phyloP scores from a whole-genome alignment of 2,329 filamentous ascomycete genomes.

The Rhynchosporium agropyri region DNA sequence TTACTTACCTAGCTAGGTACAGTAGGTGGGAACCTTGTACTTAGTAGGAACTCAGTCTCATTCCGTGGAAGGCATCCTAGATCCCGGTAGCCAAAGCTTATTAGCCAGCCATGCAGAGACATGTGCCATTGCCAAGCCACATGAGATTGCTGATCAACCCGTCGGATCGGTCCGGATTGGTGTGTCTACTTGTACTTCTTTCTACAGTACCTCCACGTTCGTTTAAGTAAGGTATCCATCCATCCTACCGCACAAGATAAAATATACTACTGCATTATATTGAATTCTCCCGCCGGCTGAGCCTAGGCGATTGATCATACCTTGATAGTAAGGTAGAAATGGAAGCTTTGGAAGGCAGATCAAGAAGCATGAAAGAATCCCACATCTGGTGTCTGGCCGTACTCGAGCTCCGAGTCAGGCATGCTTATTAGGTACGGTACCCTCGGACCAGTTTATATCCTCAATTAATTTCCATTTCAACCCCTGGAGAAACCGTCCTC shows the following conservation, averaged over 20 bases:
- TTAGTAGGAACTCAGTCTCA: neutral
- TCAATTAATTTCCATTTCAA: conserved; percentile 5
- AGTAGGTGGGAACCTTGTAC: neutral
- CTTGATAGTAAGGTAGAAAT: neutral
- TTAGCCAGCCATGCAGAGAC: conserved; percentile 22
- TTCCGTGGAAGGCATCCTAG: conserved; percentile 12
- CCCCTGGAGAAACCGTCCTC: neutral
- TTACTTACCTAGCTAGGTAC: no score
- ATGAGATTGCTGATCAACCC: conserved; percentile 19
- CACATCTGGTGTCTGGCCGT: neutral
- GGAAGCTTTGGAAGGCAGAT: neutral
- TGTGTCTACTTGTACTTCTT: neutral
- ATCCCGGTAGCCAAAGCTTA: conserved; percentile 1
- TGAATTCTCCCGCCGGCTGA: neutral
- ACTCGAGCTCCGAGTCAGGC: neutral
- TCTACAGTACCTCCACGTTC: no score
- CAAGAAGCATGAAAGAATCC: neutral
- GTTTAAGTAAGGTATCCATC: neutral
- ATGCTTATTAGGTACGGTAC: neutral
- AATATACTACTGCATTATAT: no score
- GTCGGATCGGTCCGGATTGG: conserved; percentile 25
- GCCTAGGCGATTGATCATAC: no score
- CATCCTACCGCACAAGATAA: neutral
- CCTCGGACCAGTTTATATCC: conserved; percentile 4
- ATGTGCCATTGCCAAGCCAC: conserved; percentile 26